Percentiles rank a stretch among this genome's conserved stretches.
Conservation (phyloP, 176 grass and related monocot species). For the Ampelocalamus luodianensis region DNA sequence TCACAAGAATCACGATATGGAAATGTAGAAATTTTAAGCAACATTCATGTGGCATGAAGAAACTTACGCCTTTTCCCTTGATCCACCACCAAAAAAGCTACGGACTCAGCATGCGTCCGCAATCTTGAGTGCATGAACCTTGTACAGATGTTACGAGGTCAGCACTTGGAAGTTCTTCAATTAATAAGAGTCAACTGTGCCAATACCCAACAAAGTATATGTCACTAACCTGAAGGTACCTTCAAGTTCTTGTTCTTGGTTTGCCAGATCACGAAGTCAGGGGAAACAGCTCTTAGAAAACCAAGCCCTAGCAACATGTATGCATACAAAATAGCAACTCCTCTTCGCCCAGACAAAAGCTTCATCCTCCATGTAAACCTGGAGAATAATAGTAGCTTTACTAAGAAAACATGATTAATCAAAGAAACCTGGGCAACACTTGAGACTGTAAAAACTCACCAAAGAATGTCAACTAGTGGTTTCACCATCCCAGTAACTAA, state of each 20-base stretch:
- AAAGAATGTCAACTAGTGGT: constrained; percentile 95
- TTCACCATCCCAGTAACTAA: constrained; percentile 98
- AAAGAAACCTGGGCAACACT: constrained; percentile 27
- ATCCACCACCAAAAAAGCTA: constrained; percentile 99
- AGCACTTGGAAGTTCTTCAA: constrained; percentile 21
- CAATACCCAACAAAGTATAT: constrained; percentile 23
- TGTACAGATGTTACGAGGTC: constrained; percentile 37
- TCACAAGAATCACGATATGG: neutral
- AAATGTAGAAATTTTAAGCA: constrained; percentile 1
- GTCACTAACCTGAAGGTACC: constrained; percentile 77
- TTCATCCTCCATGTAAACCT: constrained; percentile 99
- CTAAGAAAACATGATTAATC: constrained; percentile 28
- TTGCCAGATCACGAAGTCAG: constrained; percentile 92
- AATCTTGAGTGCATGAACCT: constrained; percentile 98
- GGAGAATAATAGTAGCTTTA: constrained; percentile 42
- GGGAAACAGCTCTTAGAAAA: constrained; percentile 86
- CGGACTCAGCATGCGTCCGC: constrained; percentile 91
- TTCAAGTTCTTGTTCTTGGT: constrained; percentile 92
- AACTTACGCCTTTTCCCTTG: constrained; percentile 93
- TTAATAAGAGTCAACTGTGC: constrained; percentile 37
- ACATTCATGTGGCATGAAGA: constrained; percentile 15
- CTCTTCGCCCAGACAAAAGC: constrained; percentile 86
- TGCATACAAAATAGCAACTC: constrained; percentile 90
- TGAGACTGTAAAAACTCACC: constrained; percentile 51
- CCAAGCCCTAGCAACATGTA: constrained; percentile 97